Evolutionary conservation across 1,284 basidiomycete genomes (phyloP), one percentile per base, ranked within the genome.

Genomic region (Ustilago lituana): DNA sequence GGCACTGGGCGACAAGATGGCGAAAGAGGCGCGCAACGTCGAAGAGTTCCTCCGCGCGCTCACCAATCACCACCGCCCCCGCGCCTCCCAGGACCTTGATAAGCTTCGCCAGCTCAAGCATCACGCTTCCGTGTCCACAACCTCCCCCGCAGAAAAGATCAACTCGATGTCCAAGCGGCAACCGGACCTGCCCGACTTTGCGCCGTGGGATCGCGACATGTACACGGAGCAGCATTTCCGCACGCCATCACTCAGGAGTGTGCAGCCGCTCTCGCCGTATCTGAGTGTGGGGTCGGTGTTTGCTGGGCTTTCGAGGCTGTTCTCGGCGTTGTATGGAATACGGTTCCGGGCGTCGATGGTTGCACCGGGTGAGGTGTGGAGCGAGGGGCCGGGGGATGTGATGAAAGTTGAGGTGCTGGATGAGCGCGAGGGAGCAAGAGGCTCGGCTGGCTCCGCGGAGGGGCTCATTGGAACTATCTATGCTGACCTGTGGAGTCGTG

Each of bases 381-480:
- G 93, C 78, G 75, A 86, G 0, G 73, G 77, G 1, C 53, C 58
- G 1, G 68, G 68, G 0, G 89, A 91, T 63, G 93, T 98, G 2
- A 88, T 91, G 61, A 95, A 96, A 81, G 85, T 98, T 14, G 91
- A 96, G 78, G 95, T 98, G 0, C 86, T 97, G 17, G 92, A 94
- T 76, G 93, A 97, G 77, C 86, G 88, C 14, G 87, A 88, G 61
- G 93, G 93, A 1, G 68, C 63, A 2, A 29, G n/a, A 2, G 67
- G 62, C 2, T 33, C 43, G 1, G 9, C 5, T 11, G 52, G 53
- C 0, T 51, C 53, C 1, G 54, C 69, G n/a, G 69, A 62, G n/a
- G 72, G 74, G 10, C 82, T 91, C 17, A 89, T 98, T 53, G 95
- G 95, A 1, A 93, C 91, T 86, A 92, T 98, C 77, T 98, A 96